phyloP scores from a whole-genome alignment of 2,329 filamentous ascomycete species.

The Arthrobotrys entomopaga region DNA sequence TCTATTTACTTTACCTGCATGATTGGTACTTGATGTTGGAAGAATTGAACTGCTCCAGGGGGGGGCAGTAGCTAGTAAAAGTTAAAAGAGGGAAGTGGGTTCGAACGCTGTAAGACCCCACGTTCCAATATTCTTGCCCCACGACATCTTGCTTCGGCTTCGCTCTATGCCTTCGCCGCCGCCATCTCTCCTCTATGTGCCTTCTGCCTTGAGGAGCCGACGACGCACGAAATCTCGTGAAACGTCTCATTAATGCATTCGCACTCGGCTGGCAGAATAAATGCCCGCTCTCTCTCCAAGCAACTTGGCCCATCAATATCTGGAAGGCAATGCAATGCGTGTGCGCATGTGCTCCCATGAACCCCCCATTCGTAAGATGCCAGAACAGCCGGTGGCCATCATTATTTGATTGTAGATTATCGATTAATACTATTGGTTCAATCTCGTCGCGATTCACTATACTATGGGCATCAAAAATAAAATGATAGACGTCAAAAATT shows the following conservation, averaged over 20 bases:
- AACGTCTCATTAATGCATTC: too few species aligned
- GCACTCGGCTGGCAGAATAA: neutral
- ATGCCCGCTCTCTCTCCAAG: neutral
- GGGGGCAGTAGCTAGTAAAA: too few species aligned
- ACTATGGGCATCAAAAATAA: neutral
- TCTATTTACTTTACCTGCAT: too few species aligned
- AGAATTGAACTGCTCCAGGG: too few species aligned
- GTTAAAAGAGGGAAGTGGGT: too few species aligned
- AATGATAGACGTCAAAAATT: neutral
- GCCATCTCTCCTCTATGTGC: too few species aligned
- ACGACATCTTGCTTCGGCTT: neutral
- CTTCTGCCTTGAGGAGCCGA: too few species aligned
- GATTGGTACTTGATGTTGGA: neutral
- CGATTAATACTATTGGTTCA: conserved; percentile 9
- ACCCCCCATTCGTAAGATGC: neutral
- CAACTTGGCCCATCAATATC: conserved; percentile 36
- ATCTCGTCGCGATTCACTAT: conserved; percentile 6
- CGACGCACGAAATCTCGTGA: too few species aligned
- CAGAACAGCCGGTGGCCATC: neutral
- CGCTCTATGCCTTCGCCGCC: too few species aligned
- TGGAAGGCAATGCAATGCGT: conserved; percentile 12
- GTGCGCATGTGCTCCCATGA: conserved; percentile 23
- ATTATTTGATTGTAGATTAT: conserved; percentile 5
- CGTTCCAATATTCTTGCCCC: conserved; percentile 14
- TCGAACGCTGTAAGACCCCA: conserved; percentile 14